These are phyloP conservation scores for Metschnikowia shivogae DNA, from an alignment of 805 yeast genomes.

Conservation along the genomic window DNA sequence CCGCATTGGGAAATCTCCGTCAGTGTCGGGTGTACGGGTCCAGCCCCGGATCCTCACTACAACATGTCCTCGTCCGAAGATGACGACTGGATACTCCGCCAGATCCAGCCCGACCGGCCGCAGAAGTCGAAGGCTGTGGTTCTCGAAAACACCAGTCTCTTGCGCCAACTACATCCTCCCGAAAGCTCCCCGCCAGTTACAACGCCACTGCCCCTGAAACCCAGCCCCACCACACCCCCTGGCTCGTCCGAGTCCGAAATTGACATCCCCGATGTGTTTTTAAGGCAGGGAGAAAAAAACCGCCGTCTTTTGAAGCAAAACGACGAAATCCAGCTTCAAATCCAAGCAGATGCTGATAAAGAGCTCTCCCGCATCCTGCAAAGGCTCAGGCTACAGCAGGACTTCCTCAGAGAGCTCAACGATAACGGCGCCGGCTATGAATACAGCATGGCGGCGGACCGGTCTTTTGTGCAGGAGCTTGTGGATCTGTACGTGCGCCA, in stretches of 20 bases:
- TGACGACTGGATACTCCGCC: constrained; percentile 3
- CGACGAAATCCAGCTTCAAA: constrained; percentile 18
- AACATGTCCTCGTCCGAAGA: constrained; percentile 1
- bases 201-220: neutral
- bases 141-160: neutral
- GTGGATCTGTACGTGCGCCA: constrained; percentile 12
- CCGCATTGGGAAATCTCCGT: neutral
- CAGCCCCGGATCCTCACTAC: neutral
- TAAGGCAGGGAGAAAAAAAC: constrained; percentile 25
- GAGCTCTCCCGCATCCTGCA: constrained; percentile 10
- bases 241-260: constrained; percentile 5
- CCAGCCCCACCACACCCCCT: neutral
- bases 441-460: constrained; percentile 18
- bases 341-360: constrained; percentile 18
- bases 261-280: constrained; percentile 28
- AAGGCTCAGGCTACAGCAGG: constrained; percentile 11
- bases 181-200: neutral
- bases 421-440: constrained; percentile 26
- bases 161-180: neutral
- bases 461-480: constrained; percentile 20
- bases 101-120: neutral
- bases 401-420: constrained; percentile 25
- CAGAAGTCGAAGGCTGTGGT: neutral
- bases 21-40: neutral
- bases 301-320: constrained; percentile 21